Evolutionary conservation across 768 basidiomycete genomes (phyloP).

Genomic region (Boletus pseudopeckii): DNA sequence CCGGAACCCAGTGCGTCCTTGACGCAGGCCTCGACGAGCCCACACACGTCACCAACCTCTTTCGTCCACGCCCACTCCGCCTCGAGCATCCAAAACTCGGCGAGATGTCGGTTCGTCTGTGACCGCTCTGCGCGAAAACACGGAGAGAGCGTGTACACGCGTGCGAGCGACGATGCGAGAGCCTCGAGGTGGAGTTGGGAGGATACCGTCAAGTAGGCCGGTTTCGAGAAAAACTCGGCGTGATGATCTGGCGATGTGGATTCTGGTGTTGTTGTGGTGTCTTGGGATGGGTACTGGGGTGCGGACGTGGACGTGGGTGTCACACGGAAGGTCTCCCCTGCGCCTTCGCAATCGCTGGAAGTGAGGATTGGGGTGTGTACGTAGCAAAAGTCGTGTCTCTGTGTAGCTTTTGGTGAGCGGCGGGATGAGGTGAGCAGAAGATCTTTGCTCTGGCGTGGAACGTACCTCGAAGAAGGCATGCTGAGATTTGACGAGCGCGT

Average conservation of each 20-base stretch:
- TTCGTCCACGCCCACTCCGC: constrained; percentile 77
- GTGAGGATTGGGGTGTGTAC: constrained; percentile 88
- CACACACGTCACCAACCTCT: constrained; percentile 48
- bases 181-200: constrained; percentile 95
- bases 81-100: constrained; percentile 99
- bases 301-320: constrained; percentile 31
- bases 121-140: constrained; percentile 93
- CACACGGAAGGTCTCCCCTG: constrained; percentile 86
- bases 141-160: constrained; percentile 90
- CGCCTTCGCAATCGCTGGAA: constrained; percentile 92
- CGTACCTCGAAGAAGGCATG: constrained; percentile 71
- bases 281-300: constrained; percentile 7
- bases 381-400: constrained; percentile 78
- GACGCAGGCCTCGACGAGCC: constrained; percentile 53
- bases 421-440: constrained; percentile 1
- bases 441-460: neutral
- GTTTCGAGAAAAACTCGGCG: constrained; percentile 67
- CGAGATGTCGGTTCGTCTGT: constrained; percentile 85
- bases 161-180: constrained; percentile 68
- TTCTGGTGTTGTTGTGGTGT: neutral
- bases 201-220: constrained; percentile 89
- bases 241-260: constrained; percentile 1
- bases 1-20: constrained; percentile 39
- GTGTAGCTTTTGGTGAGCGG: constrained; percentile 16
- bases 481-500: constrained; percentile 52